A percentile compares a stretch with the other conserved stretches of the same genome.
phyloP scores from a whole-genome alignment of 768 basidiomycete genomes.

The Favolaschia claudopus region DNA sequence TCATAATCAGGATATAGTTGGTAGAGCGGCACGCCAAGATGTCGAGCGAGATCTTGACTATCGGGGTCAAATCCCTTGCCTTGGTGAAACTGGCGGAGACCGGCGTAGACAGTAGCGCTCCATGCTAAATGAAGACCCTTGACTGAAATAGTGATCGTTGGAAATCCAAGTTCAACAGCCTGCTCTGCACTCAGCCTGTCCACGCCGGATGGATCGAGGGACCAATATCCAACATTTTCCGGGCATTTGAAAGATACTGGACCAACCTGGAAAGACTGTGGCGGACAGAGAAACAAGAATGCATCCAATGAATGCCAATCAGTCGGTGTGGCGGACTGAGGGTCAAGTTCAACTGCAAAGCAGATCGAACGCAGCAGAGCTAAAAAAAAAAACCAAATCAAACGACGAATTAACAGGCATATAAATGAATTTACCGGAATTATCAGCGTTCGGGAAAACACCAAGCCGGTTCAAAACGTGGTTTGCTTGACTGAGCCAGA shows the following conservation, averaged over 20 bases:
- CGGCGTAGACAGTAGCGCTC: not conserved
- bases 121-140: not conserved
- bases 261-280: not conserved
- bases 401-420: not conserved
- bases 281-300: not conserved
- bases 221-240: not conserved
- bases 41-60: not conserved
- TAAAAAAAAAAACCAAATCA: not conserved
- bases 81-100: not conserved
- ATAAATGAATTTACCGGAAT: not conserved
- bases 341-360: not conserved
- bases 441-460: not conserved
- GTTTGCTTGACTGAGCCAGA: slow-evolving; percentile 2
- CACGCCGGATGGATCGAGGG: not conserved
- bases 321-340: not conserved
- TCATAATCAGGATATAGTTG: too few relatives aligned
- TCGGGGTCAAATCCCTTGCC: not conserved
- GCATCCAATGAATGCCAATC: too few relatives aligned
- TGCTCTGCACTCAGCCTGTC: not conserved
- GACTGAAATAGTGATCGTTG: not conserved
- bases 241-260: not conserved
- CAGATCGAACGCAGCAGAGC: not conserved
- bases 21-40: not conserved
- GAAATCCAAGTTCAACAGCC: not conserved
- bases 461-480: not conserved